phyloP scores from a whole-genome alignment of 2,329 filamentous ascomycete species.

The Fusarium sp. region DNA sequence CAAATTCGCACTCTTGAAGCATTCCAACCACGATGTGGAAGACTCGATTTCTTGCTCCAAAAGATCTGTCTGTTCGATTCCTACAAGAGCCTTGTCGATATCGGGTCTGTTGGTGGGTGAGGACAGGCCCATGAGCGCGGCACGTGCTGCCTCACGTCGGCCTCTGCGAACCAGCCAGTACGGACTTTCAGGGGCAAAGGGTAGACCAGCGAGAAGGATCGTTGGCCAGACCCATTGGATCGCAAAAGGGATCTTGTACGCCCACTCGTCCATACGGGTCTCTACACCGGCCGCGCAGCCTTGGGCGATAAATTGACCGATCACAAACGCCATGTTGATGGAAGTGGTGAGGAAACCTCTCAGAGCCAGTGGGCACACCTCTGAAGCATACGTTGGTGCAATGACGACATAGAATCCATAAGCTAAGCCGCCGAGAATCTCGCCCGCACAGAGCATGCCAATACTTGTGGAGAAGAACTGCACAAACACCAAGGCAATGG shows the following conservation, averaged over 20 bases:
- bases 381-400: slow-evolving; percentile 54
- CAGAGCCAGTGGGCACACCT: slow-evolving; percentile 54
- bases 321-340: slow-evolving; percentile 56
- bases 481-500: not conserved
- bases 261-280: slow-evolving; percentile 41
- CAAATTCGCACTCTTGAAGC: slow-evolving; percentile 59
- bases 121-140: slow-evolving; percentile 40
- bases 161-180: slow-evolving; percentile 47
- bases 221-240: slow-evolving; percentile 51
- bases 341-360: slow-evolving; percentile 54
- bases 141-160: slow-evolving; percentile 42
- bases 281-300: slow-evolving; percentile 47
- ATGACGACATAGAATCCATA: not conserved
- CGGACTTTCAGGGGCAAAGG: slow-evolving; percentile 48
- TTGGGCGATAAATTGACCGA: slow-evolving; percentile 49
- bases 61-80: slow-evolving; percentile 73
- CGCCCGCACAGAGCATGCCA: not conserved
- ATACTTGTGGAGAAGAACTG: not conserved
- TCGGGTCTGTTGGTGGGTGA: slow-evolving; percentile 56
- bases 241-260: slow-evolving; percentile 51
- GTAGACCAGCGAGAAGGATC: slow-evolving; percentile 42
- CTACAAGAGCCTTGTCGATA: slow-evolving; percentile 55
- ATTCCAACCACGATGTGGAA: slow-evolving; percentile 56
- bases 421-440: not conserved
- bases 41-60: slow-evolving; percentile 53